These are phyloP conservation scores for Lepidium aucheri DNA, from an alignment of 345 rosid genomes.

Conservation along the genomic window DNA sequence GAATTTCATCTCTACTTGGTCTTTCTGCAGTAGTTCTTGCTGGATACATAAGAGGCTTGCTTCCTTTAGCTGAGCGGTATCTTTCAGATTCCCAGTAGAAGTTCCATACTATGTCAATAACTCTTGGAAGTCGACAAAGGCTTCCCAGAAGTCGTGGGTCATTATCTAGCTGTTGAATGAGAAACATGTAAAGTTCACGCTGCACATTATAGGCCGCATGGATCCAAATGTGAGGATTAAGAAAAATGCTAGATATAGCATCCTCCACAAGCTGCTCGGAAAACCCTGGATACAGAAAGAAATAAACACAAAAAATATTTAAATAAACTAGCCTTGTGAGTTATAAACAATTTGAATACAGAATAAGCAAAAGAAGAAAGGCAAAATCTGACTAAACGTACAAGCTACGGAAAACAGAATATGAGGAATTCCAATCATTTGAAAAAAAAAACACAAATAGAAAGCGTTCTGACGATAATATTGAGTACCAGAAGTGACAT, in stretches of 20 bases:
- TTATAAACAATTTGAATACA: not conserved
- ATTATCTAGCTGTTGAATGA: constrained; percentile 74
- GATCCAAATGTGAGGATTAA: constrained; percentile 82
- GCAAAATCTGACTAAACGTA: not conserved
- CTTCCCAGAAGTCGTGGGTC: constrained; percentile 69
- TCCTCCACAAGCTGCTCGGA: constrained; percentile 77
- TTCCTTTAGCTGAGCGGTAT: constrained; percentile 55
- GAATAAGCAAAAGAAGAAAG: constrained; percentile 13
- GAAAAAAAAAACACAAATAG: not conserved
- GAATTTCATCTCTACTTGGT: constrained; percentile 75
- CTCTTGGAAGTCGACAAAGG: constrained; percentile 72
- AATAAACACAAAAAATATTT: not conserved
- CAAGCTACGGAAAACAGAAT: not conserved
- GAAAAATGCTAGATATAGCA: constrained; percentile 77
- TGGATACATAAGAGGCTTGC: constrained; percentile 77
- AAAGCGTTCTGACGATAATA: not conserved
- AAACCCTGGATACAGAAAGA: constrained; percentile 38
- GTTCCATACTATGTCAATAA: constrained; percentile 67
- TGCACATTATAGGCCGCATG: constrained; percentile 81
- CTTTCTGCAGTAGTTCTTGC: constrained; percentile 59
- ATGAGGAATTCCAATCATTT: not conserved
- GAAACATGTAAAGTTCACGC: constrained; percentile 92
- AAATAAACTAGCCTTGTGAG: not conserved
- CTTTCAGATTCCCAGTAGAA: constrained; percentile 78
- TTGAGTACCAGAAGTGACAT: constrained; percentile 3